These are phyloP conservation scores for Blastobotrys raffinosifermentans DNA, from an alignment of 1,139 yeast species.

Conservation along the genomic window DNA sequence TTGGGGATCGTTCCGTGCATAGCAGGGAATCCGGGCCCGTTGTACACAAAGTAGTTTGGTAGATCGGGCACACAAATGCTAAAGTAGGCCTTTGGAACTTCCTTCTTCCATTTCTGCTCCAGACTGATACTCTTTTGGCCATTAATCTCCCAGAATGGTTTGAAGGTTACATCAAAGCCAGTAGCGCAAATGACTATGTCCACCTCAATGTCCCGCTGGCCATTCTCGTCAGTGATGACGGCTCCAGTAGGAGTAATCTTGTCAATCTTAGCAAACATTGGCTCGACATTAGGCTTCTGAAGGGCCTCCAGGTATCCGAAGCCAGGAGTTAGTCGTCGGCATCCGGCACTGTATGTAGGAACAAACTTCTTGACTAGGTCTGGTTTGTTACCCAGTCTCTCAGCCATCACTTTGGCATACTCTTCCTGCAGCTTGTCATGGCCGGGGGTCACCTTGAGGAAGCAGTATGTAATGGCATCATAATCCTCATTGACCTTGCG, in stretches of 20 bases:
- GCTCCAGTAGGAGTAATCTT: slow-evolving; percentile 8
- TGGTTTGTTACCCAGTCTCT: slow-evolving; percentile 14
- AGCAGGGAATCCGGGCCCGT: slow-evolving; percentile 16
- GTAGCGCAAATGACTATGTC: slow-evolving; percentile 19
- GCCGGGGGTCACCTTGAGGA: slow-evolving; percentile 6
- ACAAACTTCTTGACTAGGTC: slow-evolving; percentile 15
- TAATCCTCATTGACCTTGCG: slow-evolving; percentile 3
- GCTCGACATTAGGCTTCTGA: slow-evolving; percentile 15
- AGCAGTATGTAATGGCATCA: slow-evolving; percentile 5
- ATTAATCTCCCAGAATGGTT: slow-evolving; percentile 16
- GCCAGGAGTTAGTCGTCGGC: slow-evolving; percentile 23
- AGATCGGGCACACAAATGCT: slow-evolving; percentile 14
- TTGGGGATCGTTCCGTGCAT: slow-evolving; percentile 13
- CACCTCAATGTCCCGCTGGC: slow-evolving; percentile 7
- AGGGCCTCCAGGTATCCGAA: slow-evolving; percentile 19
- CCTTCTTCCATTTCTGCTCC: slow-evolving; percentile 9
- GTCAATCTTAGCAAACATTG: slow-evolving; percentile 7
- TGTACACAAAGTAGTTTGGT: slow-evolving; percentile 16
- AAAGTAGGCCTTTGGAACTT: slow-evolving; percentile 14
- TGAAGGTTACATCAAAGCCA: slow-evolving; percentile 17
- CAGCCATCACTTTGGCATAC: slow-evolving; percentile 10
- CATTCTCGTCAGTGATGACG: neutral
- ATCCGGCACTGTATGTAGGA: slow-evolving; percentile 19
- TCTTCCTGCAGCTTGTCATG: slow-evolving; percentile 6
- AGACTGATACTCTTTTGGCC: slow-evolving; percentile 15